A percentile compares a stretch with the other conserved stretches of the same genome.
Conservation (phyloP, 2,329 filamentous ascomycete genomes). For the Colletotrichum tropicicola region DNA sequence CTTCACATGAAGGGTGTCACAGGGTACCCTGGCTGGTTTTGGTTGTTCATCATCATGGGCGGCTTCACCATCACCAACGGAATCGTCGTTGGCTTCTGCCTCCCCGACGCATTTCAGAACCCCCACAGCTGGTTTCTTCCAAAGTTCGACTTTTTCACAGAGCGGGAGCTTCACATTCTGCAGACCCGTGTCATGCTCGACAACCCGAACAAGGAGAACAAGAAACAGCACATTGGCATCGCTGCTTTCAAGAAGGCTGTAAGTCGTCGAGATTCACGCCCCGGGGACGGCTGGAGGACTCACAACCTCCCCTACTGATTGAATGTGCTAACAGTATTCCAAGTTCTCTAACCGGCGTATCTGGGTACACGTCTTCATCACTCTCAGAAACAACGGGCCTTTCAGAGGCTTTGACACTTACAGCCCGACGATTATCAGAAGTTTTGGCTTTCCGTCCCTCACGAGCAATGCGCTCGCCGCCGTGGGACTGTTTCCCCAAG, state of each 20-base stretch:
- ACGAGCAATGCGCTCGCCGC: slow-evolving; percentile 62
- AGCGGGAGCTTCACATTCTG: slow-evolving; percentile 51
- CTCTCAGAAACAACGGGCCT: slow-evolving; percentile 57
- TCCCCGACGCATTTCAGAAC: slow-evolving; percentile 55
- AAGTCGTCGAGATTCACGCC: slow-evolving; percentile 24
- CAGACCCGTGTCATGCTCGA: slow-evolving; percentile 50
- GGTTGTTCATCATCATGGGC: slow-evolving; percentile 64
- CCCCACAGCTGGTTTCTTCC: slow-evolving; percentile 53
- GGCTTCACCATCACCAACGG: slow-evolving; percentile 57
- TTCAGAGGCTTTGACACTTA: slow-evolving; percentile 60
- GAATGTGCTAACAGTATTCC: neutral
- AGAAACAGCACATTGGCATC: slow-evolving; percentile 56
- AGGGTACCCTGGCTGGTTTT: slow-evolving; percentile 63
- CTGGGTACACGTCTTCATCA: slow-evolving; percentile 61
- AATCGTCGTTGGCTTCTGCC: slow-evolving; percentile 50
- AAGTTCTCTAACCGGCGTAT: slow-evolving; percentile 60
- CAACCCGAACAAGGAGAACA: slow-evolving; percentile 55
- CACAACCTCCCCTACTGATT: too few relatives aligned
- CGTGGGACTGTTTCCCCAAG: slow-evolving; percentile 61
- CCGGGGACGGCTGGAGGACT: too few relatives aligned
- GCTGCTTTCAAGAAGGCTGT: slow-evolving; percentile 54
- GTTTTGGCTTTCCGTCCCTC: slow-evolving; percentile 59
- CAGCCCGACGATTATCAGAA: slow-evolving; percentile 60
- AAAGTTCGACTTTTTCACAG: slow-evolving; percentile 42
- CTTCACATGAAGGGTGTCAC: slow-evolving; percentile 58